These are phyloP conservation scores for Euptelea pleiosperma DNA, from an alignment of 164 flowering plant genomes.

Conservation along the genomic window DNA sequence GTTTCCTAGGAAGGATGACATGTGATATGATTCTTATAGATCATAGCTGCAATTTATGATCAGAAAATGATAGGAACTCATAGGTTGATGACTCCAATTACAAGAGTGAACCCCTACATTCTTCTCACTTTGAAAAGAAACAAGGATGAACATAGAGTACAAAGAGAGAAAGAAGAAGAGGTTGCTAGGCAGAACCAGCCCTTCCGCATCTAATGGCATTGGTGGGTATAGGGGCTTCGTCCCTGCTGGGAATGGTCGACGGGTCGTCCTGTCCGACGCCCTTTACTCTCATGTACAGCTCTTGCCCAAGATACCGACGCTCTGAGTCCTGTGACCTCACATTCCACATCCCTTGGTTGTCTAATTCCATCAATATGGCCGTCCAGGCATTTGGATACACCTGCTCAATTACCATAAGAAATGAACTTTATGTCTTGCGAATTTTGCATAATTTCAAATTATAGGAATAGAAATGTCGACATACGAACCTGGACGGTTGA, in stretches of 20 bases:
- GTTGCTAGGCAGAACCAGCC: slow-evolving; percentile 9
- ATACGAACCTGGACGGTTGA: slow-evolving; percentile 33
- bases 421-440: too few species aligned
- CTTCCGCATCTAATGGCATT: slow-evolving; percentile 29
- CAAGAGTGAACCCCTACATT: neutral
- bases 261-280: slow-evolving; percentile 20
- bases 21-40: too few species aligned
- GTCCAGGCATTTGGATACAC: slow-evolving; percentile 43
- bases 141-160: neutral
- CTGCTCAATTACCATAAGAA: slow-evolving; percentile 11
- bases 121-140: slow-evolving; percentile 3
- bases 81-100: too few species aligned
- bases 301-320: slow-evolving; percentile 32
- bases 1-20: too few species aligned
- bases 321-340: slow-evolving; percentile 31
- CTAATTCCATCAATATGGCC: slow-evolving; percentile 28
- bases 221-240: slow-evolving; percentile 15
- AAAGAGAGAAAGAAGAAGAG: neutral
- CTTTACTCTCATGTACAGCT: slow-evolving; percentile 36
- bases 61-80: too few species aligned
- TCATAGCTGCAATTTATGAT: too few species aligned
- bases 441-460: too few species aligned
- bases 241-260: slow-evolving; percentile 6
- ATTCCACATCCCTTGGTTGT: slow-evolving; percentile 48
- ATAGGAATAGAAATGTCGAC: too few species aligned